These are phyloP conservation scores for Odontarrhena argentea DNA, from an alignment of 345 rosid species.

Conservation along the genomic window DNA sequence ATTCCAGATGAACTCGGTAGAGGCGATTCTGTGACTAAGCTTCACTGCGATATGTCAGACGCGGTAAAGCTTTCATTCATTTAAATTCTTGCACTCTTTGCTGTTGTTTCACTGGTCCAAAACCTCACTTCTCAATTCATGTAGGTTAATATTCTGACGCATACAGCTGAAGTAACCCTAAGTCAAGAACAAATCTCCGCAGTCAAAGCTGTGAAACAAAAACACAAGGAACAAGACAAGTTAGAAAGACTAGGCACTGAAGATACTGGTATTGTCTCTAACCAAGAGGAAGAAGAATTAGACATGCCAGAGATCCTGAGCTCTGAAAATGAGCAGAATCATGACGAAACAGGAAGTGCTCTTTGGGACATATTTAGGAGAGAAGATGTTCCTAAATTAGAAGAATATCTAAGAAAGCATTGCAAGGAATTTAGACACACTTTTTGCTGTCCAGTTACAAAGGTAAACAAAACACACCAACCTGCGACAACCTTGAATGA, in stretches of 20 bases:
- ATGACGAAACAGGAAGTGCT: slow-evolving; percentile 55
- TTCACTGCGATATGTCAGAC: slow-evolving; percentile 91
- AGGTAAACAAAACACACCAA: slow-evolving; percentile 46
- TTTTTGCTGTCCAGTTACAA: slow-evolving; percentile 59
- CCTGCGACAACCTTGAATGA: background rate
- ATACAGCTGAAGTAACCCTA: slow-evolving; percentile 58
- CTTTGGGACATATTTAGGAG: slow-evolving; percentile 97
- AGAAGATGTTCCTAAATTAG: slow-evolving; percentile 79
- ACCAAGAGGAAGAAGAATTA: slow-evolving; percentile 22
- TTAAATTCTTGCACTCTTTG: background rate
- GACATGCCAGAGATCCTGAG: slow-evolving; percentile 21
- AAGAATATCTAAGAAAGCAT: slow-evolving; percentile 69
- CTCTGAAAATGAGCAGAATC: slow-evolving; percentile 21
- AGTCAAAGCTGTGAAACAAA: slow-evolving; percentile 51
- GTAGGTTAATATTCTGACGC: slow-evolving; percentile 83
- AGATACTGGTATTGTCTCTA: slow-evolving; percentile 7
- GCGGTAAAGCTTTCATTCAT: slow-evolving; percentile 56
- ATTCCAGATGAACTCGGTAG: slow-evolving; percentile 73
- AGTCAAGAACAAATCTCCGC: slow-evolving; percentile 57
- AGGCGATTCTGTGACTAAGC: slow-evolving; percentile 96
- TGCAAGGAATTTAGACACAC: slow-evolving; percentile 74
- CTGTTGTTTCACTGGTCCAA: background rate
- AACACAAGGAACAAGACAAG: slow-evolving; percentile 63
- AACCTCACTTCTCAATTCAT: slow-evolving; percentile 17
- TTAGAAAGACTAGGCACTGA: slow-evolving; percentile 45